These are phyloP conservation scores for Abrus precatorius DNA, from an alignment of 306 rosid species.

Conservation along the genomic window DNA sequence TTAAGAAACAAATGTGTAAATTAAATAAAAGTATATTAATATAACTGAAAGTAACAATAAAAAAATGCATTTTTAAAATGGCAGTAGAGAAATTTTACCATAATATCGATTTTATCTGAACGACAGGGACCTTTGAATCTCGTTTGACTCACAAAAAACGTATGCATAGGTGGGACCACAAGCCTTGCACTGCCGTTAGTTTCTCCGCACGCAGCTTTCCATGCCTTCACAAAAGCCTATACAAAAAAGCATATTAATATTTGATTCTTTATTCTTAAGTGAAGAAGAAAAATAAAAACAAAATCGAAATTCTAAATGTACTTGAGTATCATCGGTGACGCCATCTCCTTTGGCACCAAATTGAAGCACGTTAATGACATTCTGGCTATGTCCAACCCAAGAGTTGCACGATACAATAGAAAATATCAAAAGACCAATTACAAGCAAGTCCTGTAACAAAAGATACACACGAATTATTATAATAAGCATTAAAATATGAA, in stretches of 20 bases:
- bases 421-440: neutral
- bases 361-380: conserved; percentile 40
- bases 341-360: conserved; percentile 59
- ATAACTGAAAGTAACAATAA: too few relatives aligned
- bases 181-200: conserved; percentile 14
- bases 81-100: too few relatives aligned
- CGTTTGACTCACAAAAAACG: conserved; percentile 21
- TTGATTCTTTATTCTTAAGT: too few relatives aligned
- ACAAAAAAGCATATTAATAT: neutral
- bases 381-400: conserved; percentile 5
- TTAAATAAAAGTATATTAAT: too few relatives aligned
- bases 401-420: conserved; percentile 19
- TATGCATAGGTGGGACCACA: conserved; percentile 31
- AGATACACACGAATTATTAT: neutral
- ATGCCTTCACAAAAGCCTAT: conserved; percentile 56
- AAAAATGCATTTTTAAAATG: too few relatives aligned
- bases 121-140: conserved; percentile 46
- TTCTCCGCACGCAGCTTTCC: conserved; percentile 52
- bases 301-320: neutral
- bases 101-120: too few relatives aligned
- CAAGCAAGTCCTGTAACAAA: conserved; percentile 21
- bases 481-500: too few relatives aligned
- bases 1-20: too few relatives aligned
- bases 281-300: too few relatives aligned
- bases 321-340: conserved; percentile 45